A percentile compares a stretch with the other conserved stretches of the same genome.
These are phyloP conservation scores for Rutidosis leptorrhynchoides DNA, from an alignment of 129 eudicot genomes.

Conservation along the genomic window DNA sequence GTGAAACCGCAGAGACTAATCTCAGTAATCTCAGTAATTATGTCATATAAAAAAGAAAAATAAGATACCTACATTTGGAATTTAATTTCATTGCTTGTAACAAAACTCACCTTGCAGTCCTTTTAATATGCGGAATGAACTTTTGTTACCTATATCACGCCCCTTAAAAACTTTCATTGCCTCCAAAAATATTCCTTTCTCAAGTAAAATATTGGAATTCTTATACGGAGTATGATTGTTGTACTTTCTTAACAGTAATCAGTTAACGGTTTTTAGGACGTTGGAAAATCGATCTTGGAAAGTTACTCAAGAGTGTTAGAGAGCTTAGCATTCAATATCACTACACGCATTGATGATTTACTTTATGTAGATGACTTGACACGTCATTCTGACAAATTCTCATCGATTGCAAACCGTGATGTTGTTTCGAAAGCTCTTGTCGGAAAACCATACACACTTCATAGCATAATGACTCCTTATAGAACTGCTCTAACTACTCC, in stretches of 20 bases:
- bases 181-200: background rate
- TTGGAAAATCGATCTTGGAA: slow-evolving; percentile 79
- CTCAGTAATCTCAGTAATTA: too few species aligned
- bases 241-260: background rate
- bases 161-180: too few species aligned
- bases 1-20: too few species aligned
- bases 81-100: background rate
- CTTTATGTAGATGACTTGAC: slow-evolving; percentile 73
- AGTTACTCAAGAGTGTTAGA: slow-evolving; percentile 87
- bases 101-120: background rate
- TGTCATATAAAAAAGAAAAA: too few species aligned
- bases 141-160: background rate
- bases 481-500: slow-evolving; percentile 66
- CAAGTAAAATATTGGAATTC: background rate
- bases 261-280: slow-evolving; percentile 44
- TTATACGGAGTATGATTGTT: background rate
- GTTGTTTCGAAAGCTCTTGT: slow-evolving; percentile 42
- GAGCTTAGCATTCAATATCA: slow-evolving; percentile 78
- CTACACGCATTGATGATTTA: slow-evolving; percentile 77
- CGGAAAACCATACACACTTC: slow-evolving; percentile 42
- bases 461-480: slow-evolving; percentile 46
- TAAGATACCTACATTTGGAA: too few species aligned
- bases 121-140: background rate
- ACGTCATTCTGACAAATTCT: slow-evolving; percentile 53
- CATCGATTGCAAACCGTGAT: slow-evolving; percentile 55